Percentiles rank a stretch among this genome's conserved stretches.
Evolutionary conservation across 345 rosid species (phyloP).

Genomic region (Abelmoschus esculentus): DNA sequence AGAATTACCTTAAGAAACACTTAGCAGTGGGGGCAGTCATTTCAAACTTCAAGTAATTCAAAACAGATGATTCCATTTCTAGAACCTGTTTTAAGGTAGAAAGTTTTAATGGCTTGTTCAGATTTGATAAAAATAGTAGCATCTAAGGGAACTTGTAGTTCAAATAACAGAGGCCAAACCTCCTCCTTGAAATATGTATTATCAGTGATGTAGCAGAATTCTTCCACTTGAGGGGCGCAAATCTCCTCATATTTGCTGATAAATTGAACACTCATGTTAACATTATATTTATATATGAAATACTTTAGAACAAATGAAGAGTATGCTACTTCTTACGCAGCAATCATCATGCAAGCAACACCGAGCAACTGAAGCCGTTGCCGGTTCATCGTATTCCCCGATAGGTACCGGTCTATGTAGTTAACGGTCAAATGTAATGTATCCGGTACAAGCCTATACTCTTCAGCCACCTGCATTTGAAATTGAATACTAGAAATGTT

Average conservation of each 20-base stretch:
- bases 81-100: slow-evolving; percentile 41
- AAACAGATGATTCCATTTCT: slow-evolving; percentile 83
- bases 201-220: slow-evolving; percentile 90
- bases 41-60: slow-evolving; percentile 85
- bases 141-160: background rate
- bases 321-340: slow-evolving; percentile 50
- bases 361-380: slow-evolving; percentile 85
- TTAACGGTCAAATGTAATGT: slow-evolving; percentile 74
- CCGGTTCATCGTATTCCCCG: slow-evolving; percentile 71
- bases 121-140: background rate
- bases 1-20: slow-evolving; percentile 71
- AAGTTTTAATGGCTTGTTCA: background rate
- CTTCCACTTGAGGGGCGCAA: slow-evolving; percentile 87
- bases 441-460: slow-evolving; percentile 87
- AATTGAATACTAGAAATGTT: slow-evolving; percentile 4
- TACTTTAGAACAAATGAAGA: background rate
- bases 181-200: slow-evolving; percentile 83
- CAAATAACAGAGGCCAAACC: slow-evolving; percentile 28
- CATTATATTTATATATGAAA: background rate
- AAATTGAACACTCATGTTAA: slow-evolving; percentile 13
- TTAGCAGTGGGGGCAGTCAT: slow-evolving; percentile 83
- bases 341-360: slow-evolving; percentile 91
- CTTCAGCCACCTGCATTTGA: slow-evolving; percentile 79
- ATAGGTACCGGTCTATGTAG: slow-evolving; percentile 88
- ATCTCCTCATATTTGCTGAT: slow-evolving; percentile 88